Evolutionary conservation across 129 eudicot species (phyloP), one percentile per base, ranked within the genome.

Genomic region (Flaveria sonorensis): DNA sequence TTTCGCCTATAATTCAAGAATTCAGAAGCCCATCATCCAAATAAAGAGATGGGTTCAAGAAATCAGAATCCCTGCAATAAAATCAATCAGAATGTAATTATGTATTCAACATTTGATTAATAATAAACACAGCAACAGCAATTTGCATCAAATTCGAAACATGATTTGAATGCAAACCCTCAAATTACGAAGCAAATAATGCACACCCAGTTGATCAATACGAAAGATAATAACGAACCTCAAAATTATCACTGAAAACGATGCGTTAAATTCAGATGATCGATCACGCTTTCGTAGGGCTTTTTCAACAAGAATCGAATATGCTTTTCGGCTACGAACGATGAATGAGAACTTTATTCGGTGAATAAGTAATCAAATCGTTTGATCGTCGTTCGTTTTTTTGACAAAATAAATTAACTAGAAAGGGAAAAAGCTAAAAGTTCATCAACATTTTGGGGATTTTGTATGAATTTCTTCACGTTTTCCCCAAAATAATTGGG

Each of bases 1-100:
- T 32, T 60, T 71, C 10, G 7, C 39, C 47, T 48, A 48, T 42
- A 52, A 14, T 68, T 57, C 69, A 30, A 72, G 52, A 21, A 71
- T 24, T 39, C 20, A 16, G 39, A 71, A 52, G 56, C 78, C 61
- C 19, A 68, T 28, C n/a, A 20, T 7, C 26, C 47, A 28, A 24
- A 42, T 59, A 59, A 43, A 26, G 75, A 26, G 14, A 36, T 68
- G 11, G 47, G 68, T 32, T 24, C 67, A 53, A 45, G 46, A 30
- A 24, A 71, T 48, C 42, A 11, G 43, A 9, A 63, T 11, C 78
- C 85, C 89, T 85, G 84, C 76, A 77, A 28, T 13, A 56, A 70
- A 50, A 47, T 15, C 69, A 67, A 70, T 72, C 45, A 45, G 40
- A 13, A 4, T n/a, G 36, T 52, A 72, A 30, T 21, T 6, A 14